These are phyloP conservation scores for Schizosaccharomyces pombe DNA, from an alignment of 805 yeast species.

Conservation along the genomic window DNA sequence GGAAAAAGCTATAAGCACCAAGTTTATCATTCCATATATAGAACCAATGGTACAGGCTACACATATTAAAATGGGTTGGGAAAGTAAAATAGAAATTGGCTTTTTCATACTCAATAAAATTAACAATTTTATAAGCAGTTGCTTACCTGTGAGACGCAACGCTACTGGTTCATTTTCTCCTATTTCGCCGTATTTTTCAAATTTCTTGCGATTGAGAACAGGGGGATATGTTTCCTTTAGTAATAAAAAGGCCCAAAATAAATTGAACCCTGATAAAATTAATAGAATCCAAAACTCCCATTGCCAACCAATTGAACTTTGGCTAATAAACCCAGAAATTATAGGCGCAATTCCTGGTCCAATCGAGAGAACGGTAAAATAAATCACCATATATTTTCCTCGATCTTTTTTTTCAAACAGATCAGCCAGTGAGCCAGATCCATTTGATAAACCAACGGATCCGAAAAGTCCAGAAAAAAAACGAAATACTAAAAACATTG, in stretches of 20 bases:
- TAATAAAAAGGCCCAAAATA: conserved; percentile 13
- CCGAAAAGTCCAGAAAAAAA: conserved; percentile 56
- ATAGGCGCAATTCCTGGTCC: conserved; percentile 53
- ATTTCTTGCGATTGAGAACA: conserved; percentile 26
- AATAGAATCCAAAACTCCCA: conserved; percentile 41
- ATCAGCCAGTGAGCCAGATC: conserved; percentile 66
- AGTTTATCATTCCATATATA: not conserved
- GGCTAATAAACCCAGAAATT: conserved; percentile 28
- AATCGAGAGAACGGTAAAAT: conserved; percentile 17
- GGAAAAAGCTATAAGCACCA: conserved; percentile 17
- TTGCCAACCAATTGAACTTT: conserved; percentile 38
- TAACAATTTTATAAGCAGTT: not conserved
- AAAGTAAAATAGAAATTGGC: not conserved
- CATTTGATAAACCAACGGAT: conserved; percentile 63
- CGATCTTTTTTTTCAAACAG: conserved; percentile 33
- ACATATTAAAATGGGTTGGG: conserved; percentile 5
- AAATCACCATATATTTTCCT: conserved; percentile 12
- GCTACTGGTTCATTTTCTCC: not conserved
- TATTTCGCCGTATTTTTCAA: not conserved
- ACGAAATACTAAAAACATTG: conserved; percentile 34
- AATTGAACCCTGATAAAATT: conserved; percentile 10
- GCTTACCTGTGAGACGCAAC: not conserved
- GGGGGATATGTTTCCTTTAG: conserved; percentile 82
- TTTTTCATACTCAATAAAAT: not conserved
- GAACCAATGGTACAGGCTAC: not conserved